Evolutionary conservation across 2,329 filamentous ascomycete genomes (phyloP).

Genomic region (Gyromitra esculenta): DNA sequence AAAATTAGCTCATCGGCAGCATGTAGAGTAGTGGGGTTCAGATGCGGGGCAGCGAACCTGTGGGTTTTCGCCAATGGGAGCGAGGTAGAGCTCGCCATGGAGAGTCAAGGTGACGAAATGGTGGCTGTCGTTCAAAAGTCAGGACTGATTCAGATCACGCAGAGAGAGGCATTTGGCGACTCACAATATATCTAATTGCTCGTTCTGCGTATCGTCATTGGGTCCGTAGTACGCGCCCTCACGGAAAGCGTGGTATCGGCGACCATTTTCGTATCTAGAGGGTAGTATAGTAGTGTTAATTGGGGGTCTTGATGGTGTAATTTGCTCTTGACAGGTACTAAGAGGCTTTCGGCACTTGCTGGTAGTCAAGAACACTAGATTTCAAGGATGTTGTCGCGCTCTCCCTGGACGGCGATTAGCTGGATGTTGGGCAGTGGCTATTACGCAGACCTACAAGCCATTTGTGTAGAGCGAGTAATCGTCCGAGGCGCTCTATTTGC

Average conservation of each 20-base stretch:
- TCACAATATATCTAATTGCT: slow-evolving; percentile 55
- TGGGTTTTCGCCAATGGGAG: slow-evolving; percentile 60
- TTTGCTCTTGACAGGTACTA: neutral
- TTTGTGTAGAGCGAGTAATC: slow-evolving; percentile 19
- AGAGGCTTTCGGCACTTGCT: slow-evolving; percentile 14
- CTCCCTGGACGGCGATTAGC: slow-evolving; percentile 3
- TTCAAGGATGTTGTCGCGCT: slow-evolving; percentile 44
- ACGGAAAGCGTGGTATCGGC: slow-evolving; percentile 52
- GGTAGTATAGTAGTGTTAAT: neutral
- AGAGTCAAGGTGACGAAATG: slow-evolving; percentile 58
- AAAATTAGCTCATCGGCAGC: neutral
- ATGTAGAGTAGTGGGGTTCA: no score
- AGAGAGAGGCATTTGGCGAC: neutral
- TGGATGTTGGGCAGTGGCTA: neutral
- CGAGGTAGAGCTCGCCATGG: slow-evolving; percentile 60
- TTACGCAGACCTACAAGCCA: slow-evolving; percentile 2
- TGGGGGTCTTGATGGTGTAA: neutral
- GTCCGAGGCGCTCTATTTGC: slow-evolving; percentile 9
- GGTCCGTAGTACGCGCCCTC: slow-evolving; percentile 51
- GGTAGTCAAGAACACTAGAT: slow-evolving; percentile 35
- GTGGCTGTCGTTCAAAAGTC: slow-evolving; percentile 45
- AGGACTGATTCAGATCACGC: neutral
- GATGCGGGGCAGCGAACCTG: slow-evolving; percentile 48
- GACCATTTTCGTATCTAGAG: slow-evolving; percentile 36
- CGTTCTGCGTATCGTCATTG: slow-evolving; percentile 53